Evolutionary conservation across 202 grass and related monocot genomes (phyloP), one percentile per base, ranked within the genome.

Genomic region (Tripidium arundinaceum): DNA sequence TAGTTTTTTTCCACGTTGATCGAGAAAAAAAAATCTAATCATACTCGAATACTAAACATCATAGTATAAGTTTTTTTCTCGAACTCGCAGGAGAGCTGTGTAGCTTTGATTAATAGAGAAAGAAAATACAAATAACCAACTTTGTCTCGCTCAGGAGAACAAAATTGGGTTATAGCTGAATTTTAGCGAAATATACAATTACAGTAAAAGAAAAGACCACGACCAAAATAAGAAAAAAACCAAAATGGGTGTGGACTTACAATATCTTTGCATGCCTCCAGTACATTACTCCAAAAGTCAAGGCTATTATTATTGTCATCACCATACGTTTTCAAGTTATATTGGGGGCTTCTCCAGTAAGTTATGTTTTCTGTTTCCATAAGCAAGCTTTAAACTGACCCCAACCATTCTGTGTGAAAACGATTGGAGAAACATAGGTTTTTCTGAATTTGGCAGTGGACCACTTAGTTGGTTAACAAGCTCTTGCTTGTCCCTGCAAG

Each of bases 261-360:
- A 91, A 80, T 26, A 64, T 83, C 14, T 84, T 82, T 83, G 81
- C 92, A 49, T 83, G 89, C 39, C 85, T 87, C 84, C 82, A 87
- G 74, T 81, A 91, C 62, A 94, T 25, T 38, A 75, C 26, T 52
- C 54, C 89, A 49, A 87, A 76, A 55, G 62, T 40, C n/a, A 86
- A 34, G 18, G 89, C 78, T 21, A 74, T 24, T 6, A 85, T 8
- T 50, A 83, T 19, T 71, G 78, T 80, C 68, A 91, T 86, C 36
- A 70, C 19, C 68, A 91, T 86, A 61, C 89, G 78, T 36, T 76
- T 78, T 60, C n/a, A n/a, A 86, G 50, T 94, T 94, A 62, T 94
- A 94, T 16, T 76, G 70, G 75, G 89, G 82, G 78, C 92, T 94
- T 89, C 89, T 91, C 92, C 92, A 91, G 74, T 91, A 94, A 28